phyloP scores from a whole-genome alignment of 192 early-diverging fungal species.

The Backusella liffmaniae region DNA sequence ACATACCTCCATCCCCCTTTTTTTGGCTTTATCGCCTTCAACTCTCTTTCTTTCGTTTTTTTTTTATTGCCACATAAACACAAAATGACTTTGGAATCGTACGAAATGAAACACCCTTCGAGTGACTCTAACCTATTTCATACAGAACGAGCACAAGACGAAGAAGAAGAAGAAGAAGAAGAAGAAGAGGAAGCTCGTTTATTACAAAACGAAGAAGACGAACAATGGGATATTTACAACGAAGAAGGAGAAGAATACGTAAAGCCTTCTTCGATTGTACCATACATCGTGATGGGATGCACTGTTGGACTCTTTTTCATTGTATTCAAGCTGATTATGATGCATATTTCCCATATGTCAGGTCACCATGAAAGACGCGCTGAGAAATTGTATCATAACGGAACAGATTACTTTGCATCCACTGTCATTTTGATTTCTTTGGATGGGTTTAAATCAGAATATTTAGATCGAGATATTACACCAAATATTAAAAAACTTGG shows the following conservation, averaged over 20 bases:
- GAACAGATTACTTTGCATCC: slow-evolving; percentile 60
- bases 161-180: not conserved
- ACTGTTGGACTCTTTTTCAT: slow-evolving; percentile 3
- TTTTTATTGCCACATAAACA: not conserved
- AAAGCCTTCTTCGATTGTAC: not conserved
- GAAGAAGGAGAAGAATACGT: not conserved
- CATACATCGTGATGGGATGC: not conserved
- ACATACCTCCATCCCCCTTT: not conserved
- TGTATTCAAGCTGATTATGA: not conserved
- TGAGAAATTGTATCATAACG: slow-evolving; percentile 48
- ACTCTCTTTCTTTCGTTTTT: not conserved
- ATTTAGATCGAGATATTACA: slow-evolving; percentile 68
- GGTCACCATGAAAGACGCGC: slow-evolving; percentile 2
- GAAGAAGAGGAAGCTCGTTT: not conserved
- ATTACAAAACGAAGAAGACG: slow-evolving; percentile 10
- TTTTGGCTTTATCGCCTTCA: not conserved
- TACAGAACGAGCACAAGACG: not conserved
- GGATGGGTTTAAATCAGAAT: slow-evolving; percentile 84
- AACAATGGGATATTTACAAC: not conserved
- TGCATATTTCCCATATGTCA: not conserved
- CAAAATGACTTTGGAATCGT: slow-evolving; percentile 1
- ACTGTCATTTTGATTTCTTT: slow-evolving; percentile 78
- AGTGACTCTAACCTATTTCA: not conserved
- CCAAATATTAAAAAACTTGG: slow-evolving; percentile 60
- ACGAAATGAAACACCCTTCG: slow-evolving; percentile 4